Evolutionary conservation across 2,329 filamentous ascomycete species (phyloP).

Genomic region (Penicillium crustosum): DNA sequence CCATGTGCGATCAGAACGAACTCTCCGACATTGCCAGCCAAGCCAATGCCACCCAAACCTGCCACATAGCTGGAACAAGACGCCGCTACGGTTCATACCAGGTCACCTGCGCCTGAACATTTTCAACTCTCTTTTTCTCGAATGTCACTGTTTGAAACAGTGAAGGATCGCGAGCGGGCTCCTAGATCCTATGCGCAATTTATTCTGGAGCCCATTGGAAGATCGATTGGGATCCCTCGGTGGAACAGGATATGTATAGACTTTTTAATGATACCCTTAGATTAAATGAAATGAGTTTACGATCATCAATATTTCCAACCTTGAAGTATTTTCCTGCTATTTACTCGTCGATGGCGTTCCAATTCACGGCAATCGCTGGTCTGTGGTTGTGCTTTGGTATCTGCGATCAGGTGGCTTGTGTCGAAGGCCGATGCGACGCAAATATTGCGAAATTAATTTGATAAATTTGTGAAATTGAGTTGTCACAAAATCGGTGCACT

Average conservation of each 20-base stretch:
- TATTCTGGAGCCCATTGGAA: not conserved
- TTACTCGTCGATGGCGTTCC: not conserved
- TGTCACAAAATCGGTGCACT: not conserved
- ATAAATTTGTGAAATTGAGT: not conserved
- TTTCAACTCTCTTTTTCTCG: not conserved
- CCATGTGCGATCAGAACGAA: conserved; percentile 26
- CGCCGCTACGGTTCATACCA: conserved; percentile 25
- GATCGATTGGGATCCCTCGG: not conserved
- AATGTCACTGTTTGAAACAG: not conserved
- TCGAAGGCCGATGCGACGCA: not conserved
- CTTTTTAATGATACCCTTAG: conserved; percentile 13
- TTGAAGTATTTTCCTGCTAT: not conserved
- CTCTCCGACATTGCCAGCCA: conserved; percentile 18
- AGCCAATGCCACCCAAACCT: conserved; percentile 10
- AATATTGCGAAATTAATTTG: not conserved
- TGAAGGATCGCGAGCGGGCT: not conserved
- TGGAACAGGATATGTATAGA: conserved; percentile 1
- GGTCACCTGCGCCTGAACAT: conserved; percentile 19
- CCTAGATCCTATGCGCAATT: not conserved
- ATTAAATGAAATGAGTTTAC: conserved; percentile 9
- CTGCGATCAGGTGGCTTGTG: not conserved
- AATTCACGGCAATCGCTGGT: not conserved
- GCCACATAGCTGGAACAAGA: conserved; percentile 11
- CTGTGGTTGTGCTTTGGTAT: not conserved
- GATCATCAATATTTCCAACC: not conserved